These are phyloP conservation scores for Apiospora pterosperma DNA, from an alignment of 2,329 filamentous ascomycete species.

Conservation along the genomic window DNA sequence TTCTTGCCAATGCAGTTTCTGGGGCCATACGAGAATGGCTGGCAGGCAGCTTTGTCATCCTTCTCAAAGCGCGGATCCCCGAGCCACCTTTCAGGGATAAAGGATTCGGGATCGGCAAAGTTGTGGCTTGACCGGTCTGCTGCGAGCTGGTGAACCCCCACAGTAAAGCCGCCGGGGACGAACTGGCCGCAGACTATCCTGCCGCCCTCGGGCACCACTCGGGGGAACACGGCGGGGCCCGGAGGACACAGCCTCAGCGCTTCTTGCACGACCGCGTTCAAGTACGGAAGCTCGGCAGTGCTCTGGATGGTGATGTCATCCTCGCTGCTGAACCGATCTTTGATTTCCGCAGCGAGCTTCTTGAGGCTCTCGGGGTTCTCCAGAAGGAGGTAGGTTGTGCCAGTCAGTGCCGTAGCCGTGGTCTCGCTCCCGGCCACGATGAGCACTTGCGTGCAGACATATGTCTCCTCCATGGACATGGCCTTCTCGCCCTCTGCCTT, in stretches of 20 bases:
- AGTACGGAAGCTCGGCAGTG: constrained; percentile 25
- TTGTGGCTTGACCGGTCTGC: constrained; percentile 11
- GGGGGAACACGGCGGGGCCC: constrained; percentile 9
- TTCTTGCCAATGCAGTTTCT: constrained; percentile 30
- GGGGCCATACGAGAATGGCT: constrained; percentile 27
- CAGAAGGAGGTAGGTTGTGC: constrained; percentile 33
- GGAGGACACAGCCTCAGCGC: constrained; percentile 33
- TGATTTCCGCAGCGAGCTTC: constrained; percentile 31
- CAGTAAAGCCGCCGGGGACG: constrained; percentile 5
- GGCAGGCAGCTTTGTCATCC: constrained; percentile 21
- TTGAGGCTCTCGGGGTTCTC: constrained; percentile 18
- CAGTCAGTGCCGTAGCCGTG: constrained; percentile 36
- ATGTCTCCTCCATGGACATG: constrained; percentile 3
- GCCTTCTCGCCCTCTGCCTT: constrained; percentile 2
- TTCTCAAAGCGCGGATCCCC: constrained; percentile 15
- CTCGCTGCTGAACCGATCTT: constrained; percentile 24
- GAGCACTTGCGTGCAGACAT: constrained; percentile 3
- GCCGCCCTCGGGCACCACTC: constrained; percentile 8
- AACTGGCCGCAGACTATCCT: constrained; percentile 7
- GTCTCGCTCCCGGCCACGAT: constrained; percentile 41
- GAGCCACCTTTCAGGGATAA: constrained; percentile 31
- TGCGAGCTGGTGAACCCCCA: not conserved
- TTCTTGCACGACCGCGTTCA: constrained; percentile 35
- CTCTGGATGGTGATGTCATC: constrained; percentile 29
- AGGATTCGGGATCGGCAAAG: constrained; percentile 28